Conservation (phyloP, 2,329 filamentous ascomycete species). For the Penicillium olsonii region DNA sequence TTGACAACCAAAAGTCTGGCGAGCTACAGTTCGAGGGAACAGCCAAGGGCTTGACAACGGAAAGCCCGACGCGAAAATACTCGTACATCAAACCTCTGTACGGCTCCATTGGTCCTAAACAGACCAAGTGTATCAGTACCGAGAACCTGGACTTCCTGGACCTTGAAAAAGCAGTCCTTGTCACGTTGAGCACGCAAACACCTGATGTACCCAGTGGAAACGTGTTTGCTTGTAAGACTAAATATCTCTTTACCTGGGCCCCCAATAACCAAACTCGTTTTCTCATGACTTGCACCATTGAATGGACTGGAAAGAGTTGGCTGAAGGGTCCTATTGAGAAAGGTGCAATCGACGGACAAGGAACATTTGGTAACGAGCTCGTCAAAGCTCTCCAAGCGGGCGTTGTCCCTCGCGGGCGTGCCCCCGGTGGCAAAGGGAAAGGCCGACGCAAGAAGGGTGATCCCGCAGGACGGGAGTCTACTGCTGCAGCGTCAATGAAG, state of each 20-base stretch:
- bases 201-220: slow-evolving; percentile 95
- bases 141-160: slow-evolving; percentile 84
- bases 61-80: slow-evolving; percentile 73
- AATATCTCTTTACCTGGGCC: slow-evolving; percentile 92
- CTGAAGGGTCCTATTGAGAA: slow-evolving; percentile 96
- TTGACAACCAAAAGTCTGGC: slow-evolving; percentile 81
- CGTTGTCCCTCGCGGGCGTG: slow-evolving; percentile 65
- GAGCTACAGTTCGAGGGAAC: slow-evolving; percentile 85
- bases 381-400: slow-evolving; percentile 72
- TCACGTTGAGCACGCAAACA: slow-evolving; percentile 82
- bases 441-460: slow-evolving; percentile 62
- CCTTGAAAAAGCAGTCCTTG: slow-evolving; percentile 79
- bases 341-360: slow-evolving; percentile 87
- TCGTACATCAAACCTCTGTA: slow-evolving; percentile 90
- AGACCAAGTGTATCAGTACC: slow-evolving; percentile 90
- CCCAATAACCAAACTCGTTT: slow-evolving; percentile 82
- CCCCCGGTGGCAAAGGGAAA: slow-evolving; percentile 57
- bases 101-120: slow-evolving; percentile 81
- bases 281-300: slow-evolving; percentile 84
- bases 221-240: slow-evolving; percentile 87
- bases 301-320: slow-evolving; percentile 99
- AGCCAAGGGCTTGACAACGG: slow-evolving; percentile 72
- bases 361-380: slow-evolving; percentile 77
- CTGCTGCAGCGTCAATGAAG: slow-evolving; percentile 47
- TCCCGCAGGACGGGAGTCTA: slow-evolving; percentile 34